Conservation (phyloP, 768 basidiomycete genomes). For the Leccinum arenicola region DNA sequence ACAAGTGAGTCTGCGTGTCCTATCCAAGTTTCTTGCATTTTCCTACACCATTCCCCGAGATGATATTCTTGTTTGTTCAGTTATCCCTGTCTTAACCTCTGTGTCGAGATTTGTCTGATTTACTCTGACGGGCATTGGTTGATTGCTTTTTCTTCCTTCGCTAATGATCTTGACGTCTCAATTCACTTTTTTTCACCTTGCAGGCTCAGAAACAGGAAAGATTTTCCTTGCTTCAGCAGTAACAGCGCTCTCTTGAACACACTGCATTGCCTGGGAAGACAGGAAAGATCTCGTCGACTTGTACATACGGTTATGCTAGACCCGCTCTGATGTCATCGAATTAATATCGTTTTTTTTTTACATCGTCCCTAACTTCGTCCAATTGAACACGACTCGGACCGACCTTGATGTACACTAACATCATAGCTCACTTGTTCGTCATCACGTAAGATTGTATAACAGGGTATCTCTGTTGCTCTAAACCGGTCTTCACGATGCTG, state of each 20-base stretch:
- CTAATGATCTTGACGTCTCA: not conserved
- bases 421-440: not conserved
- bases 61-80: slow-evolving; percentile 24
- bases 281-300: not conserved
- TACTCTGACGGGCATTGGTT: not conserved
- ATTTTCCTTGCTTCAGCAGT: not conserved
- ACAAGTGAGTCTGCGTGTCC: not conserved
- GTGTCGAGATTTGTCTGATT: slow-evolving; percentile 18
- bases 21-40: not conserved
- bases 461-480: not conserved
- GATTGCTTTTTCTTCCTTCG: not conserved
- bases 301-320: not conserved
- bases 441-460: not conserved
- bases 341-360: not conserved
- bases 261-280: not conserved
- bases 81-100: slow-evolving; percentile 32
- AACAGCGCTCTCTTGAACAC: not conserved
- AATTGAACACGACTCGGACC: not conserved
- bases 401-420: not conserved
- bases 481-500: too few species aligned
- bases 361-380: not conserved
- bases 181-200: not conserved
- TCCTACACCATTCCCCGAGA: slow-evolving; percentile 4
- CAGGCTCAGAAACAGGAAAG: not conserved
- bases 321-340: too few species aligned